Evolutionary conservation across 352 stramenopile species (phyloP), one percentile per base, ranked within the genome.

Genomic region (Pythium insidiosum): DNA sequence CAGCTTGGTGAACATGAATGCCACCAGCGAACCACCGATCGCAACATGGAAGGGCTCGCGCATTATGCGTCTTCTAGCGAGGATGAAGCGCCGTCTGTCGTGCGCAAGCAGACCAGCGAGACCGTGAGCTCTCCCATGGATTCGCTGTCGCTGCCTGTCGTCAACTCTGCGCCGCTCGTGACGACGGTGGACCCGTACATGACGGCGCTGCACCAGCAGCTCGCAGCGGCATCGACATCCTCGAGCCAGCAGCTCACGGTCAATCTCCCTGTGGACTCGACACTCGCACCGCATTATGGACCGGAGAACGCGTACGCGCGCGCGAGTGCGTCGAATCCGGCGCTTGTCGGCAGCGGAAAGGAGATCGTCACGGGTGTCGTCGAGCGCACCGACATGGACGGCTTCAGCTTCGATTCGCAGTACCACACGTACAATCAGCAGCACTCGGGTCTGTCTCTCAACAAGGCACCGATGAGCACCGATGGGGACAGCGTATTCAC

Each of bases 351-450:
- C 12, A 68, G 64, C 21, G 79, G 74, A 46, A 86, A 84, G 42
- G 68, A 88, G 45, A 64, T 86, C 20, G 74, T 86, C 23, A 92
- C 79, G 34, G 79, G 79, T 21, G 61, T 89, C 25, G 77, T 89
- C 22, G 79, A 92, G 50, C 47, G 55, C n/a, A 56, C 76, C 0
- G 57, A 73, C 19, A 67, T 92, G 44, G 76, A 89, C 28, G 67
- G 85, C 44, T 73, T 86, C 39, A 84, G 67, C 63, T 92, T 92
- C 41, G 76, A 89, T 31, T 60, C 78, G 28, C 74, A 86, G 46
- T 92, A 92, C 43, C 74, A 92, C 57, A 83, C 73, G 47, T 71
- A 70, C 55, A 89, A 89, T 50, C 63, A 83, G 37, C 61, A 47
- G 13, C 54, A 63, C 28, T 64, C 61, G 21, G 43, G 40, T 9